Base-by-base conservation (phyloP, 345 rosid genomes). In the Cardamine chenopodiifolia region DNA sequence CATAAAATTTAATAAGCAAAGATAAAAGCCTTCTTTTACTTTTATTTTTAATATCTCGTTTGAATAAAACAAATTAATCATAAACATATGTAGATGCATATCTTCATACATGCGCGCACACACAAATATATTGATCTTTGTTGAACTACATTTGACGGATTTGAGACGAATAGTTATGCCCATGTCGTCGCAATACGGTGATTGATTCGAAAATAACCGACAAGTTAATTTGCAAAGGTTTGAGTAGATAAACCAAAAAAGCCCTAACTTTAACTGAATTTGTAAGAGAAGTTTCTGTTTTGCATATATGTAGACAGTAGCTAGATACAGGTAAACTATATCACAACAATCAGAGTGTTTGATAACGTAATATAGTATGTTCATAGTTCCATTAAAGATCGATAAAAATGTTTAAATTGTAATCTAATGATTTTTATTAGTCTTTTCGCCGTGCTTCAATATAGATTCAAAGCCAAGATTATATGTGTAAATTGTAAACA, bases 1-100 rank as follows among this genome's bases (percentile, higher is more conserved):
- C n/a, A n/a, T n/a, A n/a, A n/a, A 55, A n/a, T 29, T 29, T 29
- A 8, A 56, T 29, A 58, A 58, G 44, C n/a, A 58, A 58, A 58
- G 23, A 17, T 57, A 15, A 56, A 5, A 10, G 22, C 10, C 1
- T 31, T 18, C 42, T 18, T 17, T 32, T 32, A 34, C 44, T 32
- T 58, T 47, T 11, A 7, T 32, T 32, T 70, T 3, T 32, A 11
- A 59, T 12, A 35, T 47, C 17, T 59, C 11, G 40, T 62, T 14
- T 50, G 7, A 49, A 37, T 17, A 37, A 37, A 50, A 26, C 2
- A 55, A 32, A 58, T 18, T 1, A 40, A 10, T 37, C 14, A 37
- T 35, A 35, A 37, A 37, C 42, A 37, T 37, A 37, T 11, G 4
- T 37, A 37, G 5, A 37, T 37, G 5, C 42, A 37, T 37, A 37